Evolutionary conservation across 768 basidiomycete species (phyloP).

Genomic region (Suillus weaverae): DNA sequence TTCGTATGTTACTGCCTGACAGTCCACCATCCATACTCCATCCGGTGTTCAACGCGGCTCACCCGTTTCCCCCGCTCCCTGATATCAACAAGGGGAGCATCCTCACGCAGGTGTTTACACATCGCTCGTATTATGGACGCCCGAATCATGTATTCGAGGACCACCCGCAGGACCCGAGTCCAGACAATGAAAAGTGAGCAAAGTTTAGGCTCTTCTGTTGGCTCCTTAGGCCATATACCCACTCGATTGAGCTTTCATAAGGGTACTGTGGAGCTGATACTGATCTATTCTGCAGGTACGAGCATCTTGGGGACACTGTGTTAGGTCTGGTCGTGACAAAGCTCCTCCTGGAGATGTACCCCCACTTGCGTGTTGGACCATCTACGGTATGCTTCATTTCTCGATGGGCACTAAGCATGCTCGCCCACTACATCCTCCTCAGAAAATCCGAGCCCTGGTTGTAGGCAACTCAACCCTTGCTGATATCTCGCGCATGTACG

Average conservation of each 20-base stretch:
- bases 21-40: slow-evolving; percentile 9
- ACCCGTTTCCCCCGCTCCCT: slow-evolving; percentile 57
- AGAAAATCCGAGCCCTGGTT: slow-evolving; percentile 80
- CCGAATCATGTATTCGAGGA: slow-evolving; percentile 81
- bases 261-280: not conserved
- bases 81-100: slow-evolving; percentile 48
- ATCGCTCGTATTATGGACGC: slow-evolving; percentile 67
- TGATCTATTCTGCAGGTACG: slow-evolving; percentile 46
- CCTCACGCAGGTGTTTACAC: slow-evolving; percentile 65
- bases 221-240: not conserved
- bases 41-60: slow-evolving; percentile 32
- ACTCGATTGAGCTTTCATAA: not conserved
- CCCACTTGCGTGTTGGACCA: slow-evolving; percentile 73
- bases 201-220: not conserved
- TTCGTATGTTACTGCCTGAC: slow-evolving; percentile 10
- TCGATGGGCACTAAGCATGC: not conserved
- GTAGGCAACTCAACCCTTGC: slow-evolving; percentile 77
- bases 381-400: slow-evolving; percentile 53
- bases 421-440: not conserved
- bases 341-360: slow-evolving; percentile 63
- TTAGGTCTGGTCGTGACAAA: slow-evolving; percentile 65
- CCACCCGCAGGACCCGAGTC: slow-evolving; percentile 65
- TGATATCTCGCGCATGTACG: slow-evolving; percentile 66
- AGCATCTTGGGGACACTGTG: slow-evolving; percentile 78
- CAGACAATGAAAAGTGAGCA: slow-evolving; percentile 78